Evolutionary conservation across 257 asterid genomes (phyloP).

Genomic region (Paulownia fortunei): DNA sequence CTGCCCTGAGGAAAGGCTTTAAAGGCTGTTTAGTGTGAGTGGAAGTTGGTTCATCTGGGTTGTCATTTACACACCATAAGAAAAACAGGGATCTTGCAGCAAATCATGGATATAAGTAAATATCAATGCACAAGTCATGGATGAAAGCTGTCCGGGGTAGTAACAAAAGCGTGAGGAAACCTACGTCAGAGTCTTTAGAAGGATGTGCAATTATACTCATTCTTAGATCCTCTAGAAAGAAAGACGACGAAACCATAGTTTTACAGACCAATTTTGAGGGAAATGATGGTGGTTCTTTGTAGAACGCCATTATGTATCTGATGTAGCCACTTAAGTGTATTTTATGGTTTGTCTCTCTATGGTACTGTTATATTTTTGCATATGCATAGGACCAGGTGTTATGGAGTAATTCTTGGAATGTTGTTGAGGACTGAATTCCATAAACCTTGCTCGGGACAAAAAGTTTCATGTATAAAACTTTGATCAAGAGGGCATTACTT

Average conservation of each 20-base stretch:
- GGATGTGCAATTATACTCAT: not conserved
- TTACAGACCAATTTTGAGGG: not conserved
- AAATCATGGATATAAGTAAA: not conserved
- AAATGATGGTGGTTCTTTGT: not conserved
- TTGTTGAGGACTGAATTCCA: not conserved
- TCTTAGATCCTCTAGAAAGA: no score
- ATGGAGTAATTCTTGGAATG: not conserved
- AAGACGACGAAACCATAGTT: not conserved
- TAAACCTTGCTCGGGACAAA: not conserved
- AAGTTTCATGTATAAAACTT: not conserved
- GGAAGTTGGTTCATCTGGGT: not conserved
- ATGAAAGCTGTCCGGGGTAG: not conserved
- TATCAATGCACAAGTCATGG: not conserved
- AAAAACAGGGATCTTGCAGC: not conserved
- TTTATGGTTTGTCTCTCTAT: not conserved
- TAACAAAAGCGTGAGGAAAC: not conserved
- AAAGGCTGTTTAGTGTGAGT: conserved; percentile 81
- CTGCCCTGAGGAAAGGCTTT: conserved; percentile 83
- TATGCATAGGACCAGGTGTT: not conserved
- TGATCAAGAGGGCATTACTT: no score
- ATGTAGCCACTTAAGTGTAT: not conserved
- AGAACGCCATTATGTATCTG: not conserved
- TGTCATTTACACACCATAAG: not conserved
- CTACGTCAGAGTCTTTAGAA: not conserved
- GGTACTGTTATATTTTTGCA: not conserved